Percentiles rank a stretch among this genome's conserved stretches.
Conservation (phyloP, 2,329 filamentous ascomycete species). For the Fusarium illudens region DNA sequence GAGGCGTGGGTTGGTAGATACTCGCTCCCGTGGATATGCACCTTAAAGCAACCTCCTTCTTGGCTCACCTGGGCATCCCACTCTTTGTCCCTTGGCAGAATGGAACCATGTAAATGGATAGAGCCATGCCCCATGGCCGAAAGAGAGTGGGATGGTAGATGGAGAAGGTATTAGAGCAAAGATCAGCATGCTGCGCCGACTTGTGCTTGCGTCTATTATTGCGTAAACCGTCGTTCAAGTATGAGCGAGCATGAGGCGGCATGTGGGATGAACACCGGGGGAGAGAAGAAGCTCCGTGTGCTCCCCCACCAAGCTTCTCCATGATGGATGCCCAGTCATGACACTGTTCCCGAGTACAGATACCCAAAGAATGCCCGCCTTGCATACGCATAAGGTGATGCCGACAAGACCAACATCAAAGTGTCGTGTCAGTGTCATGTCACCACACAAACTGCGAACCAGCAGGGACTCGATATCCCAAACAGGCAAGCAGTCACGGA, state of each 20-base stretch:
- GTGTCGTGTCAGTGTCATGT: not conserved
- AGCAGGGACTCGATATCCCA: not conserved
- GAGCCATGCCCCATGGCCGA: not conserved
- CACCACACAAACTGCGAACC: not conserved
- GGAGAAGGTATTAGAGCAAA: not conserved
- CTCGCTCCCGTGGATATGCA: not conserved
- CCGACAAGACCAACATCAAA: not conserved
- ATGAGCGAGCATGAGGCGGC: not conserved
- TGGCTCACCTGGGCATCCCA: not conserved
- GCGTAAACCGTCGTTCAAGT: not conserved
- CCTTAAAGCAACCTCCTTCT: not conserved
- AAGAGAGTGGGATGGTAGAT: not conserved
- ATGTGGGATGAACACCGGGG: not conserved
- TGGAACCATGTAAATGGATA: not conserved
- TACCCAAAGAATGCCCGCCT: not conserved
- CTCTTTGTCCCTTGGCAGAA: not conserved
- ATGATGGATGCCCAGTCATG: not conserved
- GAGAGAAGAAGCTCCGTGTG: not conserved
- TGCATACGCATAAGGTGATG: not conserved
- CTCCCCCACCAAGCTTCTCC: not conserved
- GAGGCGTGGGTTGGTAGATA: not conserved
- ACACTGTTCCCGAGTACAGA: not conserved
- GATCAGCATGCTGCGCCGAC: not conserved
- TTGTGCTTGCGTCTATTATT: not conserved
- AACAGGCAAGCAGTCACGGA: not conserved